Evolutionary conservation across 352 stramenopile genomes (phyloP).

Genomic region (Pythium biforme): DNA sequence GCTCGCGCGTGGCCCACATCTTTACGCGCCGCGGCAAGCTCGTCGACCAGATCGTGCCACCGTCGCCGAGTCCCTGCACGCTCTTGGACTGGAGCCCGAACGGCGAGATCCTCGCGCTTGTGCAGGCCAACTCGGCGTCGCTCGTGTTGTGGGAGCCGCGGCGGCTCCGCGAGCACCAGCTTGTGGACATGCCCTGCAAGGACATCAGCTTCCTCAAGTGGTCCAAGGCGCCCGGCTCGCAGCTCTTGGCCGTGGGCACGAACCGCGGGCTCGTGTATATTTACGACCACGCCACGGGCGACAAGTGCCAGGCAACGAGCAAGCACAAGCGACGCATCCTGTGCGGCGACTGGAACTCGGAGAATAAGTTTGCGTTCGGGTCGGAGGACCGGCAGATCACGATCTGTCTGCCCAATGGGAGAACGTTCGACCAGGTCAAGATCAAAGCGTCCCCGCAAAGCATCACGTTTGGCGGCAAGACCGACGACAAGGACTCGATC

Average conservation of each 20-base stretch:
- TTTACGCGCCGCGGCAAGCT: slow-evolving; percentile 68
- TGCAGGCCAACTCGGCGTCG: slow-evolving; percentile 69
- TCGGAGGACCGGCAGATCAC: slow-evolving; percentile 80
- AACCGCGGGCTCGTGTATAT: slow-evolving; percentile 77
- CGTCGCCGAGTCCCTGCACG: slow-evolving; percentile 69
- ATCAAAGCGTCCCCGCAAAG: slow-evolving; percentile 71
- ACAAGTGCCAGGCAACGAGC: slow-evolving; percentile 53
- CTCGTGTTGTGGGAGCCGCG: slow-evolving; percentile 74
- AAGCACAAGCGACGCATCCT: slow-evolving; percentile 82
- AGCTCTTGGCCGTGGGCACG: slow-evolving; percentile 70
- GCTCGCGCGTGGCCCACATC: slow-evolving; percentile 73
- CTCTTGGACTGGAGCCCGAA: slow-evolving; percentile 75
- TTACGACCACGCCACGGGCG: slow-evolving; percentile 60
- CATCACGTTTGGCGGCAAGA: slow-evolving; percentile 77
- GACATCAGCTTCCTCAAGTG: slow-evolving; percentile 81
- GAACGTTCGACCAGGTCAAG: slow-evolving; percentile 74
- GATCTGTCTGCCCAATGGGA: slow-evolving; percentile 61
- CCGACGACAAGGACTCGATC: slow-evolving; percentile 66
- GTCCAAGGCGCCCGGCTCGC: slow-evolving; percentile 63
- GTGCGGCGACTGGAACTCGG: slow-evolving; percentile 76
- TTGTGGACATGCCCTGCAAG: slow-evolving; percentile 68
- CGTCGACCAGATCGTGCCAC: slow-evolving; percentile 77
- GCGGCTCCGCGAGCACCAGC: slow-evolving; percentile 54
- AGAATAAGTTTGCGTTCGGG: slow-evolving; percentile 82
- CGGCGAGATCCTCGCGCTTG: slow-evolving; percentile 66